phyloP scores from a whole-genome alignment of 257 asterid genomes.

The Voacanga thouarsii region DNA sequence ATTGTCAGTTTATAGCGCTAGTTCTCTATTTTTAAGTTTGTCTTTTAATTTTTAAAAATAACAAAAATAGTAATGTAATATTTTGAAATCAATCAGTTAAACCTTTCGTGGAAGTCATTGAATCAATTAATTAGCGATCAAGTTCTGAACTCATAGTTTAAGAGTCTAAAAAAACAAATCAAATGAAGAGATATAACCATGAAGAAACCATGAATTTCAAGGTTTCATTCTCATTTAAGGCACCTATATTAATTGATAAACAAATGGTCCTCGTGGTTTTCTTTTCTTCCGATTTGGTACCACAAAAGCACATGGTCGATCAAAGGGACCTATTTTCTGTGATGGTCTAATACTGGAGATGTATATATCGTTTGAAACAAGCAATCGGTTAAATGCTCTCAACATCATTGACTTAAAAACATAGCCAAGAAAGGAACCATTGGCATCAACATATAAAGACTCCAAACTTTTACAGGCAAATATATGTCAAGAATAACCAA shows the following conservation, averaged over 20 bases:
- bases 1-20: too few species aligned
- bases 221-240: background rate
- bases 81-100: too few species aligned
- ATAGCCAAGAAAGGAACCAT: background rate
- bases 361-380: background rate
- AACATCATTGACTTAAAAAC: background rate
- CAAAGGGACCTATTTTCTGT: background rate
- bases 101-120: background rate
- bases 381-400: background rate
- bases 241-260: background rate
- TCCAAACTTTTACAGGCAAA: background rate
- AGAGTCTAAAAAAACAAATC: too few species aligned
- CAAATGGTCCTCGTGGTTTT: background rate
- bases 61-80: too few species aligned
- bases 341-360: background rate
- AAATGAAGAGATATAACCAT: background rate
- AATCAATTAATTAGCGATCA: background rate
- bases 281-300: background rate
- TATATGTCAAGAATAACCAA: background rate
- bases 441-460: background rate
- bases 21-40: too few species aligned
- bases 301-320: background rate
- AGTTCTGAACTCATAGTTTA: too few species aligned
- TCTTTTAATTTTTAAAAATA: too few species aligned
- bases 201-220: background rate